A percentile compares a stretch with the other conserved stretches of the same genome.
phyloP scores from a whole-genome alignment of 257 asterid species.

The Solanum microdontum region DNA sequence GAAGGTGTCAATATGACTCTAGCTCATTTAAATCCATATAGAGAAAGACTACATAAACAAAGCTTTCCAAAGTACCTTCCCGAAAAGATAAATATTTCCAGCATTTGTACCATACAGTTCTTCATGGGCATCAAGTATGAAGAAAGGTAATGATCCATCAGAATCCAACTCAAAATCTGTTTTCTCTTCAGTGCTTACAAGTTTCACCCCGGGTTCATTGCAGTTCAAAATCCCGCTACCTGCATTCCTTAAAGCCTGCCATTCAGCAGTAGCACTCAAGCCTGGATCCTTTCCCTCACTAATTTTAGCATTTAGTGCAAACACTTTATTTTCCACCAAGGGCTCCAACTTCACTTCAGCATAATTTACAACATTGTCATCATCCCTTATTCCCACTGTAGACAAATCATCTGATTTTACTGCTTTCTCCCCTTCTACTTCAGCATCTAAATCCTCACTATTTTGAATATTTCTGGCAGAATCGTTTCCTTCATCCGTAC shows the following conservation, averaged over 20 bases:
- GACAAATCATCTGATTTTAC: constrained; percentile 10
- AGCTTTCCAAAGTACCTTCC: constrained; percentile 50
- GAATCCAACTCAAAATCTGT: constrained; percentile 56
- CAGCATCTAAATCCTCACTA: not conserved
- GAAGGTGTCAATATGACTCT: not conserved
- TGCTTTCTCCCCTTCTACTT: constrained; percentile 8
- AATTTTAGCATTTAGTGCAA: constrained; percentile 62
- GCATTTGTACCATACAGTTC: constrained; percentile 66
- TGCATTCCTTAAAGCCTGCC: constrained; percentile 63
- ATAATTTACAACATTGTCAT: constrained; percentile 11
- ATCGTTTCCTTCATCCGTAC: constrained; percentile 7
- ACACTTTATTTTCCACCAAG: constrained; percentile 38
- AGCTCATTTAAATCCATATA: not conserved
- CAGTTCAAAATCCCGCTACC: constrained; percentile 26
- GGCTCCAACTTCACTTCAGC: constrained; percentile 26
- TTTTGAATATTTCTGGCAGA: not conserved
- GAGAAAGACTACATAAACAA: constrained; percentile 1
- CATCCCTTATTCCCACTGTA: constrained; percentile 6
- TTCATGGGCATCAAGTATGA: constrained; percentile 85
- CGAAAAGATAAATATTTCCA: constrained; percentile 78
- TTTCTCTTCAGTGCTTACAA: constrained; percentile 37
- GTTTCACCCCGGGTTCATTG: constrained; percentile 20
- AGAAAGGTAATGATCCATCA: constrained; percentile 77
- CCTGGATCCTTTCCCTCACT: constrained; percentile 48
- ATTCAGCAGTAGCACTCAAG: constrained; percentile 64